These are phyloP conservation scores for Trametes maxima DNA, from an alignment of 768 basidiomycete species.

Conservation along the genomic window DNA sequence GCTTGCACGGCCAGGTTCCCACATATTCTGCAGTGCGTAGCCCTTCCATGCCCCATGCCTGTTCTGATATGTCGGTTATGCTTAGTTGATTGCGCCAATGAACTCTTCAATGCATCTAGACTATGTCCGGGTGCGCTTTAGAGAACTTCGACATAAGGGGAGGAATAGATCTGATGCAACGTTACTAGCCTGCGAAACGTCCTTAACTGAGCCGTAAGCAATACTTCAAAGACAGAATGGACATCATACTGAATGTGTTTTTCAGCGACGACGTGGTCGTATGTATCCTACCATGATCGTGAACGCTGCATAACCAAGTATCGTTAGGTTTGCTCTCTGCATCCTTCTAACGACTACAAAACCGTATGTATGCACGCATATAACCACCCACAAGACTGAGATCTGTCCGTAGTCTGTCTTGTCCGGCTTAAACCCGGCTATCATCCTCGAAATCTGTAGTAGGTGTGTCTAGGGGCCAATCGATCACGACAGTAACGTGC, in stretches of 20 bases:
- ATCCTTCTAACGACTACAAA: conserved; percentile 90
- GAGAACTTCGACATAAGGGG: not conserved
- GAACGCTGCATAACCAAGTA: not conserved
- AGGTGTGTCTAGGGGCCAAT: conserved; percentile 44
- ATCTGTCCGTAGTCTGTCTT: conserved; percentile 66
- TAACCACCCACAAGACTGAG: conserved; percentile 16
- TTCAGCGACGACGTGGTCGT: conserved; percentile 38
- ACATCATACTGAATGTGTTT: not conserved
- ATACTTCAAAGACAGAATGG: conserved; percentile 19
- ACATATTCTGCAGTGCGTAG: conserved; percentile 77
- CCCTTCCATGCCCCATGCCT: not conserved
- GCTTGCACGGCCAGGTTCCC: conserved; percentile 64
- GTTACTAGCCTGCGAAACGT: conserved; percentile 73
- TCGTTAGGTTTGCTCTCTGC: conserved; percentile 73
- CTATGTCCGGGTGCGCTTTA: conserved; percentile 68
- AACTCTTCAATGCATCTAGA: conserved; percentile 74
- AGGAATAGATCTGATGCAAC: not conserved
- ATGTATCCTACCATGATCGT: conserved; percentile 35
- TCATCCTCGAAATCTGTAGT: conserved; percentile 80
- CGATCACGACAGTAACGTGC: not conserved
- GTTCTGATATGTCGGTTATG: not conserved
- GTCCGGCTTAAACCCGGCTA: conserved; percentile 75
- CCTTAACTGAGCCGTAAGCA: conserved; percentile 72
- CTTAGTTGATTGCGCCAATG: conserved; percentile 82
- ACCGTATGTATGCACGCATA: conserved; percentile 60